phyloP scores from a whole-genome alignment of 345 rosid species.

The Acer yangbiense region DNA sequence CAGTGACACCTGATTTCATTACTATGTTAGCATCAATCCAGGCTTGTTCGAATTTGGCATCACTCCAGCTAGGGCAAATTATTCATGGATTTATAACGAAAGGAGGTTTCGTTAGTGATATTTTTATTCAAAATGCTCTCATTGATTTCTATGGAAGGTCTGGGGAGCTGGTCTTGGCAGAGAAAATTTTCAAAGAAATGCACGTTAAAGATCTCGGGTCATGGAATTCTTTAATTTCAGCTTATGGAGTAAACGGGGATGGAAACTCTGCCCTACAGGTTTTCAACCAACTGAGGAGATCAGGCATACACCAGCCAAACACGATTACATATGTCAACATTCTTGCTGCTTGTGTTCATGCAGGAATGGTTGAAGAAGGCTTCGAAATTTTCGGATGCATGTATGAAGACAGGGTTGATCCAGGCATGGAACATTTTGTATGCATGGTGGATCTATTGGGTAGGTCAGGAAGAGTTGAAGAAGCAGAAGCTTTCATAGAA shows the following conservation, averaged over 20 bases:
- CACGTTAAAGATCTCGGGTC: conserved; percentile 38
- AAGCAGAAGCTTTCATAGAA: conserved; percentile 46
- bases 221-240: conserved; percentile 49
- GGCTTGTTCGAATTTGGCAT: conserved; percentile 31
- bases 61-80: conserved; percentile 26
- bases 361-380: conserved; percentile 49
- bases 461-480: conserved; percentile 49
- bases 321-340: conserved; percentile 42
- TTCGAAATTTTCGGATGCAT: conserved; percentile 34
- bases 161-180: conserved; percentile 38
- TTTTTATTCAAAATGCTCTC: conserved; percentile 41
- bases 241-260: conserved; percentile 44
- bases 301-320: conserved; percentile 17
- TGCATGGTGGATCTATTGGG: conserved; percentile 60
- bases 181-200: conserved; percentile 37
- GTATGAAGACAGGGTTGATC: conserved; percentile 28
- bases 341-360: conserved; percentile 49
- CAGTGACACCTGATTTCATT: conserved; percentile 32
- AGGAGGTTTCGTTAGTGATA: conserved; percentile 30
- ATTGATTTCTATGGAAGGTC: conserved; percentile 52
- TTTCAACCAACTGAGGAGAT: conserved; percentile 24
- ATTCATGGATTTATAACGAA: conserved; percentile 38
- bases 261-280: conserved; percentile 28
- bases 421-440: conserved; percentile 45
- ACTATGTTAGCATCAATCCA: conserved; percentile 34